Evolutionary conservation across 2,329 filamentous ascomycete genomes (phyloP), one percentile per base, ranked within the genome.

Genomic region (Fusarium nurragi): DNA sequence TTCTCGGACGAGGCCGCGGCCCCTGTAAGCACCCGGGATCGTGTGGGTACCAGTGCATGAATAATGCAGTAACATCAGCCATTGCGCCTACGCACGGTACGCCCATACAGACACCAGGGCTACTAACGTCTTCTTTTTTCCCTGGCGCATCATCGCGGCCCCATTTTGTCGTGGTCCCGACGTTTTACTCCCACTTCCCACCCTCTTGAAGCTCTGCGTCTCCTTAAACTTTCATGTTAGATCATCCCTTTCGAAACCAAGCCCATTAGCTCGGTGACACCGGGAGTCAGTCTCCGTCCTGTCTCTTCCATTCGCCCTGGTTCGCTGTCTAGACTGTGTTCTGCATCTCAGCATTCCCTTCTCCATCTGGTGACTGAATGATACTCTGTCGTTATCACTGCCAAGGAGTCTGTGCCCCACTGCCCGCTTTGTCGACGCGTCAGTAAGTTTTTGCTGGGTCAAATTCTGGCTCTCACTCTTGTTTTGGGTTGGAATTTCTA

Each of bases 391-490:
- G 46, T 40, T 69, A 43, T 54, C 51, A 62, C 22, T 44, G 51
- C 48, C 34, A 50, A 64, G 64, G 40, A 59, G 45, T 48, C 22
- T 49, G 32, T 62, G 64, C 59, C 67, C 67, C 69, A 67, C 64
- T 50, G 60, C 53, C 69, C 54, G 51, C 44, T 58, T 64, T 47
- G 49, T 55, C 52, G 57, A 69, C 68, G 68, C 69, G 69, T 71
- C 62, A 71, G 63, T 69, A 50, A 67, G 50, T 60, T 66, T 53
- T 54, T 59, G 32, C 39, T 51, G 25, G 57, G 58, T 54, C 58
- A 62, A 60, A 45, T 39, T 60, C 50, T 64, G 53, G 39, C 23
- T 46, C 54, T 58, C 30, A 25, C 19, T 58, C 22, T 41, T 28
- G 28, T 36, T 58, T 22, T 58, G 55, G 25, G 43, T 26, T 58